Conservation (phyloP, 768 basidiomycete genomes). For the Holtermannia corniformis region DNA sequence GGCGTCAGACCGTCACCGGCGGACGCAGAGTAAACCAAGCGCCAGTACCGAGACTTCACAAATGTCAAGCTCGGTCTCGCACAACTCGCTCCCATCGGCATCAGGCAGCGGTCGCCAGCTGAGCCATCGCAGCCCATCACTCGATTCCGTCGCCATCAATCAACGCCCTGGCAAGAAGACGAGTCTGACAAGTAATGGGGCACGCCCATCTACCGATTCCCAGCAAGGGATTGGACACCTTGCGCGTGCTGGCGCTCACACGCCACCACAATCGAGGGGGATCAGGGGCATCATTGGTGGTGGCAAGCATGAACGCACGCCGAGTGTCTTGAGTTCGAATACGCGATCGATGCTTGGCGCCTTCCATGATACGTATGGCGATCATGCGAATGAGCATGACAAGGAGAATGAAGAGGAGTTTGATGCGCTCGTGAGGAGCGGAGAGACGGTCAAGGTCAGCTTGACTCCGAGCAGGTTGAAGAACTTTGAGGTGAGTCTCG, state of each 20-base stretch:
- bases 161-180: not conserved
- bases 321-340: slow-evolving; percentile 19
- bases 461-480: slow-evolving; percentile 87
- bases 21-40: not conserved
- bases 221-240: not conserved
- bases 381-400: slow-evolving; percentile 41
- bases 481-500: slow-evolving; percentile 81
- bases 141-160: not conserved
- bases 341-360: slow-evolving; percentile 25
- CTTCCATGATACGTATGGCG: slow-evolving; percentile 18
- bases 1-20: not conserved
- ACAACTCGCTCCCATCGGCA: too few relatives aligned
- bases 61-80: too few relatives aligned
- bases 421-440: slow-evolving; percentile 82
- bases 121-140: too few relatives aligned
- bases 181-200: slow-evolving; percentile 1
- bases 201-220: not conserved
- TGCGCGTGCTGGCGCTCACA: too few relatives aligned
- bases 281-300: not conserved
- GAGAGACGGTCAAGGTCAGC: slow-evolving; percentile 88
- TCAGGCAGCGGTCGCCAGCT: too few relatives aligned
- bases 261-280: not conserved
- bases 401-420: slow-evolving; percentile 65
- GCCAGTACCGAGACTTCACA: not conserved
- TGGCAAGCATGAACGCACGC: slow-evolving; percentile 14